Evolutionary conservation across 1,139 yeast species (phyloP).

Genomic region (Kodamaea derodonti): DNA sequence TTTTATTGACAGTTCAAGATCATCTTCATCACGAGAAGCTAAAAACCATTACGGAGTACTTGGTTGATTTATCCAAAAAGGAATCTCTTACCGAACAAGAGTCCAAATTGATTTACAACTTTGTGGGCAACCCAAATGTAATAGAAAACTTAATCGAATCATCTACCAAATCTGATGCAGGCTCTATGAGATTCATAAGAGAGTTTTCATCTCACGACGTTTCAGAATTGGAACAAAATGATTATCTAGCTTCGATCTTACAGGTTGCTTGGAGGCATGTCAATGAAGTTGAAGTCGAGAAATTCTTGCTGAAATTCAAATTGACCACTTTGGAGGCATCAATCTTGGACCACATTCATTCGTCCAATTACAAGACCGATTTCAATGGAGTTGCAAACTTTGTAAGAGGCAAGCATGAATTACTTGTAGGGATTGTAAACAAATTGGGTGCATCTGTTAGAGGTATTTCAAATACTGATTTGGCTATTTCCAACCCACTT

Average conservation of each 20-base stretch:
- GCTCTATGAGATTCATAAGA: slow-evolving; percentile 5
- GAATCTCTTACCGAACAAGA: slow-evolving; percentile 8
- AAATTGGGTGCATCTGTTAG: slow-evolving; percentile 12
- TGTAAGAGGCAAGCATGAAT: slow-evolving; percentile 7
- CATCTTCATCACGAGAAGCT: slow-evolving; percentile 6
- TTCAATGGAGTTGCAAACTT: slow-evolving; percentile 15
- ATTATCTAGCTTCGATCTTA: slow-evolving; percentile 5
- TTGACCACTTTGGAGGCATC: slow-evolving; percentile 5
- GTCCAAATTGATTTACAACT: slow-evolving; percentile 18
- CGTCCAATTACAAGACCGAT: slow-evolving; percentile 10
- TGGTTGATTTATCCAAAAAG: slow-evolving; percentile 10
- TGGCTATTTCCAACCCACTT: slow-evolving; percentile 47
- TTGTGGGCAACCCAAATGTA: slow-evolving; percentile 19
- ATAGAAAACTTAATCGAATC: slow-evolving; percentile 9
- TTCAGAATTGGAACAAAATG: slow-evolving; percentile 1
- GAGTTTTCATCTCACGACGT: slow-evolving; percentile 1
- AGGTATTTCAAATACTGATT: slow-evolving; percentile 10
- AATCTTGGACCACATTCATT: slow-evolving; percentile 10
- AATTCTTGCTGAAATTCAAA: slow-evolving; percentile 9
- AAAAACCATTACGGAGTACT: slow-evolving; percentile 10
- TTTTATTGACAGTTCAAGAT: slow-evolving; percentile 5
- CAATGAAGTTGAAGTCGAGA: slow-evolving; percentile 12
- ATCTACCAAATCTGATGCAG: slow-evolving; percentile 5
- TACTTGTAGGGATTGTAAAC: slow-evolving; percentile 10
- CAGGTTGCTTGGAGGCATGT: slow-evolving; percentile 10